Base-by-base conservation (phyloP, 176 grass and related monocot species). In the Zoysia pacifica region DNA sequence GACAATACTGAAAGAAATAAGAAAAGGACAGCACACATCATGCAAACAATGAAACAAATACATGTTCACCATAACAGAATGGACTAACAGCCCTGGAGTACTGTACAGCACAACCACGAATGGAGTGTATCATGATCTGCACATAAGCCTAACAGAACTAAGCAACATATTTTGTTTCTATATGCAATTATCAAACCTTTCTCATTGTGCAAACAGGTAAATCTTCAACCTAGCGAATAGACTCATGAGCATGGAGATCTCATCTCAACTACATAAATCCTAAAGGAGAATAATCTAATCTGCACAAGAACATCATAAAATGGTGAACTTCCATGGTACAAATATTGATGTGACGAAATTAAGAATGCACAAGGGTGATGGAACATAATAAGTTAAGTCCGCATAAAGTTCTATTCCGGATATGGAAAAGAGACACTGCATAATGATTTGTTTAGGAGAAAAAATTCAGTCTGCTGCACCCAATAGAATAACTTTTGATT, bases 391-490 rank as follows among this genome's bases (percentile, higher is more conserved):
- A 60, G 38, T 87, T 42, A 69, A 35, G 39, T 54, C 36, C 0
- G 18, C 16, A 70, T 62, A 62, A 18, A 65, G 19, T 58, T 28
- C 12, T 50, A 71, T 14, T 13, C 47, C 80, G 11, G 41, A 64
- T 2, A 49, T 12, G 14, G 9, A 13, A 55, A 73, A 51, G 51
- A 15, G 11, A 78, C 11, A 43, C 2, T 7, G 14, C 50, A 11
- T 54, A 60, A 13, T 19, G 12, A 73, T 71, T 65, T 78, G 11
- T 44, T 79, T 56, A 44, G 10, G 11, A 74, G 14, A 19, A 28
- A 28, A 81, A 8, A 56, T 71, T 66, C 41, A 65, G 37, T 81
- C 48, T 76, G 48, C 15, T 55, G 8, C 18, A 80, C 16, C 47
- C 64, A 41, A 79, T 47, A 79, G 0, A 45, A 79, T 69, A 48